These are phyloP conservation scores for Ambrosiella beaveri DNA, from an alignment of 2,329 filamentous ascomycete species.

Conservation along the genomic window DNA sequence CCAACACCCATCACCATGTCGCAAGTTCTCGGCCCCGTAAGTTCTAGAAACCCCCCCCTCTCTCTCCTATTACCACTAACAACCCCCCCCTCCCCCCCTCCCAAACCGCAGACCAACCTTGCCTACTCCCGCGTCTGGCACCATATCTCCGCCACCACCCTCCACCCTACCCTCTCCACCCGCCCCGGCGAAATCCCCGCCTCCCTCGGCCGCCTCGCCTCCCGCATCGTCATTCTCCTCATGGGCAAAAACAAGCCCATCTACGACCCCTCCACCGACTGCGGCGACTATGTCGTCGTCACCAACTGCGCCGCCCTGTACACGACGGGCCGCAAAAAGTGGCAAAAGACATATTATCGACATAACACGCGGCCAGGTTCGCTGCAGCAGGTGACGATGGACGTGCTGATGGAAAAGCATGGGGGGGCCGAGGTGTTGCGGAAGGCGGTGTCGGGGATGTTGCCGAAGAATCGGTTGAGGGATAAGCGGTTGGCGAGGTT, in stretches of 20 bases:
- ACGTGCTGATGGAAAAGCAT: constrained; percentile 82
- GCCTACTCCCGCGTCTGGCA: constrained; percentile 97
- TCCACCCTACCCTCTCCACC: constrained; percentile 42
- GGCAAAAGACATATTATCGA: constrained; percentile 89
- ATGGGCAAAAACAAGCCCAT: constrained; percentile 99
- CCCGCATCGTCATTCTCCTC: constrained; percentile 66
- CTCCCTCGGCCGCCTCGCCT: constrained; percentile 77
- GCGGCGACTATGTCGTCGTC: constrained; percentile 96
- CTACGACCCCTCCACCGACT: constrained; percentile 92
- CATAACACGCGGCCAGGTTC: constrained; percentile 83
- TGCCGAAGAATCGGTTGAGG: constrained; percentile 87
- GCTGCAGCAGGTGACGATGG: constrained; percentile 82
- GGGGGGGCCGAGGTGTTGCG: constrained; percentile 82
- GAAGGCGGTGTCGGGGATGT: constrained; percentile 87
- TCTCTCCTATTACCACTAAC: background rate
- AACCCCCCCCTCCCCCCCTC: constrained; percentile 2
- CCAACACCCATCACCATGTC: constrained; percentile 41
- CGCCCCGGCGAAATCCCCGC: constrained; percentile 45
- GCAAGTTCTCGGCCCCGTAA: constrained; percentile 60
- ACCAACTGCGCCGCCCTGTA: constrained; percentile 75
- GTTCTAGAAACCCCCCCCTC: constrained; percentile 13
- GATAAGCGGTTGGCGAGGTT: constrained; percentile 74
- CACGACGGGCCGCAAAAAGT: constrained; percentile 79
- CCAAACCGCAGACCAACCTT: constrained; percentile 56
- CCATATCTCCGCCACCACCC: constrained; percentile 54